Percentiles rank a stretch among this genome's conserved stretches.
Evolutionary conservation across 2,329 filamentous ascomycete genomes (phyloP).

Genomic region (Ustulina deusta): DNA sequence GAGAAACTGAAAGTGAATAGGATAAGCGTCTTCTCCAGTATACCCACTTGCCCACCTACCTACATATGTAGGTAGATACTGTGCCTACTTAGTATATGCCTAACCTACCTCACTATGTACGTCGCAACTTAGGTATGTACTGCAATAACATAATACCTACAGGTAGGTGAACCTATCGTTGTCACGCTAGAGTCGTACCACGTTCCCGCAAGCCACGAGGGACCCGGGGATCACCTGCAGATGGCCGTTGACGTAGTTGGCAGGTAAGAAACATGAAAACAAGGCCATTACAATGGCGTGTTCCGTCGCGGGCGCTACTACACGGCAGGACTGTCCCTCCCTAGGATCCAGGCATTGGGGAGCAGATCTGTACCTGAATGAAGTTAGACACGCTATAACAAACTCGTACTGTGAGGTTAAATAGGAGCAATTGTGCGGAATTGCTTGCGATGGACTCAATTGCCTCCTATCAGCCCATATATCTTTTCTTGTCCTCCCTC

Average conservation of each 20-base stretch:
- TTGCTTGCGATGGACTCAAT: conserved; percentile 3
- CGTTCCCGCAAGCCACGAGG: conserved; percentile 36
- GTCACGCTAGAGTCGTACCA: conserved; percentile 14
- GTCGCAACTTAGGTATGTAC: too few species aligned
- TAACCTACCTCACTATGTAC: too few species aligned
- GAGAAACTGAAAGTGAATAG: too few species aligned
- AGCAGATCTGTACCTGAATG: conserved; percentile 28
- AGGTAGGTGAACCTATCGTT: not conserved
- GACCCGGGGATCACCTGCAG: conserved; percentile 27
- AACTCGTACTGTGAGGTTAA: conserved; percentile 16
- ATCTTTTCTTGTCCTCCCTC: conserved; percentile 8
- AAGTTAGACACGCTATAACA: conserved; percentile 12
- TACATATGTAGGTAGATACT: too few species aligned
- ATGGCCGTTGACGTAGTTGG: conserved; percentile 35
- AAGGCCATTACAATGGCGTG: conserved; percentile 16
- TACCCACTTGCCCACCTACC: not conserved
- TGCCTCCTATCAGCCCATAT: not conserved
- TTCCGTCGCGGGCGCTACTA: not conserved
- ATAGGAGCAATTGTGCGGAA: conserved; percentile 12
- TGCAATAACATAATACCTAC: not conserved
- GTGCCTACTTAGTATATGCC: too few species aligned
- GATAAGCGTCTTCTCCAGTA: not conserved
- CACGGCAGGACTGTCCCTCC: not conserved
- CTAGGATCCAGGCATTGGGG: conserved; percentile 10
- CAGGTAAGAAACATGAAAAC: conserved; percentile 20